Base-by-base conservation (phyloP, 2,329 filamentous ascomycete genomes). In the Lasiodiplodia sp. region DNA sequence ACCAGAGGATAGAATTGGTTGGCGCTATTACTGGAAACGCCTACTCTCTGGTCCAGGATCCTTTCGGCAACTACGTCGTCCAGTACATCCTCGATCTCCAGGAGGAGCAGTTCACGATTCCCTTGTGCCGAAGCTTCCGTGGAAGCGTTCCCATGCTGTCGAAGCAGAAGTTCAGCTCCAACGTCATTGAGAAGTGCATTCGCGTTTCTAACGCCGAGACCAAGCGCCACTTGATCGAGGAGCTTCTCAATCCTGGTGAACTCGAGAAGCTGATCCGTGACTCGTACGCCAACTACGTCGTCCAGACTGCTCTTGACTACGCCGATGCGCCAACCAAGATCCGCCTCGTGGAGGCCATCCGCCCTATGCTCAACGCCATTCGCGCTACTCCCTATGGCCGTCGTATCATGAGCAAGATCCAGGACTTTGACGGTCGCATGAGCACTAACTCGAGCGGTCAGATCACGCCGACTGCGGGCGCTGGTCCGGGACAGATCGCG, bases 161-260 rank as follows among this genome's bases (percentile, higher is more conserved):
- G 6, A 94, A 94, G 78, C 96, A 99, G 84, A 99, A 99, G 82
- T 99, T 99, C 84, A 97, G 94, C 83, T 98, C 96, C 76, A 99
- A 99, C 75, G 96, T 99, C 69, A 95, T 99, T 71, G 96, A 99
- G 84, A 99, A 99, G 80, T 86, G 83, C 73, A 82, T 98, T 69
- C 93, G 96, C 68, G 97, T 93, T 77, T 91, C 94, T 44, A 89
- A 92, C 70, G 84, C 89, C 28, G 84, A 87, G 11, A 91, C 91
- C 64, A 94, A 91, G 78, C 91, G 93, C 74, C 86, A 90, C 79
- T 90, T 99, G 81, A 91, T 97, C 69, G 88, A 92, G 44, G 96
- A 98, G 82, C 90, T 99, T 77, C 85, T 91, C 62, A 78, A 82
- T 10, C 87, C 90, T 3, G 86, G 86, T 69, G 93, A 97, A 81